Evolutionary conservation across 2,329 filamentous ascomycete genomes (phyloP).

Genomic region (Didymella arachidicola): DNA sequence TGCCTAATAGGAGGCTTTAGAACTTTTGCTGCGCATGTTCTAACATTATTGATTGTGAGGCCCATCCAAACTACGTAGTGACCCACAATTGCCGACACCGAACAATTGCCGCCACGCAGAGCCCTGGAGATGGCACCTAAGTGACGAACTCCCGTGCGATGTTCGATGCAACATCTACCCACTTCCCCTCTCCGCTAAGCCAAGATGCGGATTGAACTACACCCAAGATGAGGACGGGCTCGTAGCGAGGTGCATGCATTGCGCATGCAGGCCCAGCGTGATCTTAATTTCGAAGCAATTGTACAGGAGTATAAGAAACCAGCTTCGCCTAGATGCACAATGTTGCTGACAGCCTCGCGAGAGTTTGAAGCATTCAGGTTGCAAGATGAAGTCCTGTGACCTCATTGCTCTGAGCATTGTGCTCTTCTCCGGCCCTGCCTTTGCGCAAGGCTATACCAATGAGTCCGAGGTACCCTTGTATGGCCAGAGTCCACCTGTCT

Average conservation of each 20-base stretch:
- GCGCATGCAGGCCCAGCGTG: slow-evolving; percentile 1
- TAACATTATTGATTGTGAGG: too few species aligned
- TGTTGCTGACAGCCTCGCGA: background rate
- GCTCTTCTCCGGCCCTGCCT: slow-evolving; percentile 18
- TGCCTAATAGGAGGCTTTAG: too few species aligned
- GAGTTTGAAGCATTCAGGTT: background rate
- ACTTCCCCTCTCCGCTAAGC: slow-evolving; percentile 29
- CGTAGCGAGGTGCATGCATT: slow-evolving; percentile 22
- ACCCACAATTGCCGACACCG: slow-evolving; percentile 3
- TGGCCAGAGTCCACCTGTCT: slow-evolving; percentile 41
- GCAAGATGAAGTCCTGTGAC: slow-evolving; percentile 14
- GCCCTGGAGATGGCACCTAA: slow-evolving; percentile 5
- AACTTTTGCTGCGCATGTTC: too few species aligned
- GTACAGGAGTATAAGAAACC: background rate
- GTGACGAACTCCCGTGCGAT: slow-evolving; percentile 4
- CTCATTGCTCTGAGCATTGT: slow-evolving; percentile 20
- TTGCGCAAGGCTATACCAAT: slow-evolving; percentile 35
- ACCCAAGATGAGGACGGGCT: slow-evolving; percentile 16
- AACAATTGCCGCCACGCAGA: slow-evolving; percentile 9
- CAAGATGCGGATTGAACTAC: slow-evolving; percentile 22
- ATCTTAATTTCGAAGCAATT: background rate
- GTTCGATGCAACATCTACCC: slow-evolving; percentile 18
- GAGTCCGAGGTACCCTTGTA: slow-evolving; percentile 41
- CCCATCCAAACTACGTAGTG: background rate
- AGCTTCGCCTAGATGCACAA: background rate